These are phyloP conservation scores for Herpetospermum pedunculosum DNA, from an alignment of 306 rosid species.

Conservation along the genomic window DNA sequence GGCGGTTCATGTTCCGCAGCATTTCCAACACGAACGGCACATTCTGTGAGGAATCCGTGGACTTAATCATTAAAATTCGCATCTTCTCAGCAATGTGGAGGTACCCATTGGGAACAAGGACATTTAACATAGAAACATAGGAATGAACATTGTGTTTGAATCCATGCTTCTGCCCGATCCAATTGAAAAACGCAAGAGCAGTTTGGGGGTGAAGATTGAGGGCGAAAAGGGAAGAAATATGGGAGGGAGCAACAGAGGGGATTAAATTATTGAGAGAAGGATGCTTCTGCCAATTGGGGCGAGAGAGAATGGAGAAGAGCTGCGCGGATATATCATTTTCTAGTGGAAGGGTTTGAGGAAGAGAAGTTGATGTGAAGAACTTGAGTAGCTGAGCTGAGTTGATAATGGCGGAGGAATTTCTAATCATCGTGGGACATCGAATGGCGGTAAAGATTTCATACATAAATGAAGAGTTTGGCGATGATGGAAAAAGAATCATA, in stretches of 20 bases:
- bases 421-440: conserved; percentile 24
- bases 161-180: conserved; percentile 33
- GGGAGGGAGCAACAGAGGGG: conserved; percentile 43
- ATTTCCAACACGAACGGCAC: conserved; percentile 29
- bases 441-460: conserved; percentile 5
- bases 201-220: conserved; percentile 45
- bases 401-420: conserved; percentile 22
- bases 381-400: conserved; percentile 13
- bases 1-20: conserved; percentile 32
- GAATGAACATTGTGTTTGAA: conserved; percentile 40
- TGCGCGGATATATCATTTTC: conserved; percentile 32
- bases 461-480: background rate
- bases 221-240: conserved; percentile 39
- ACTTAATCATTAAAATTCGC: conserved; percentile 50
- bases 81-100: conserved; percentile 46
- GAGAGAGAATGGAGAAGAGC: conserved; percentile 39
- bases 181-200: conserved; percentile 58
- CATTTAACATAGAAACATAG: conserved; percentile 33
- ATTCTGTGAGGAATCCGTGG: conserved; percentile 27
- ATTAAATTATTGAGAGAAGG: conserved; percentile 32
- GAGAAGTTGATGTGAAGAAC: conserved; percentile 30
- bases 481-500: background rate
- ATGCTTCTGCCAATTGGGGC: conserved; percentile 50
- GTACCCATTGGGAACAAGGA: conserved; percentile 41
- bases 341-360: conserved; percentile 10